Base-by-base conservation (phyloP, 202 grass and related monocot genomes). In the Schoenoplectus tabernaemontani region DNA sequence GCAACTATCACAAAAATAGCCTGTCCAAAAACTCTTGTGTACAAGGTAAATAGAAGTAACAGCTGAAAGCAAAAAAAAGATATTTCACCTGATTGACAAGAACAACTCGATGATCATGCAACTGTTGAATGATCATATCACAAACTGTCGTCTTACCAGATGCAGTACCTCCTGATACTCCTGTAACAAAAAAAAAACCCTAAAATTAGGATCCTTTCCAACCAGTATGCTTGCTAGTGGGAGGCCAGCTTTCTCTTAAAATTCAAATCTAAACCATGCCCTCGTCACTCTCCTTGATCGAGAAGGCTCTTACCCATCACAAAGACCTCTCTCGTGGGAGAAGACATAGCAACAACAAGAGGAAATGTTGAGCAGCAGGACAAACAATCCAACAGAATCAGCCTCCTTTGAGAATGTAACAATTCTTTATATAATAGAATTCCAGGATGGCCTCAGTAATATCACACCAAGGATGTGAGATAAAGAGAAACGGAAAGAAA, bases 111-210 rank as follows among this genome's bases (percentile, higher is more conserved):
- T 99, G 96, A 63, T 96, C 96, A 24, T 96, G 96, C 24, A 99
- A 89, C 83, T 99, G 96, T 87, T 99, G 96, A 84, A 99, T 99
- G 86, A 99, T 99, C 96, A 92, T 99, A 84, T 99, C 96, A 81
- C 96, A 99, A 39, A 99, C 96, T 24, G 96, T 99, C 53, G 96
- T 99, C 92, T 99, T 99, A 80, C 96, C 96, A 9, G 96, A 99
- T 54, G 96, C 96, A 62, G 96, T 99, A 83, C 92, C 96, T 13
- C 96, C 96, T 22, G 81, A 99, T 59, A 99, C 92, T 76, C 92
- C 96, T 99, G 20, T 64, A 82, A 84, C 10, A 5, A 79, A 85
- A 64, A 4, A 39, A 73, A 51, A 73, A 64, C 28, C 20, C 12
- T 17, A 53, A 34, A 75, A 54, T 73, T 73, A 50, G 1, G 7